phyloP scores from a whole-genome alignment of 1,284 basidiomycete species.

The Rhodotorula sp. region DNA sequence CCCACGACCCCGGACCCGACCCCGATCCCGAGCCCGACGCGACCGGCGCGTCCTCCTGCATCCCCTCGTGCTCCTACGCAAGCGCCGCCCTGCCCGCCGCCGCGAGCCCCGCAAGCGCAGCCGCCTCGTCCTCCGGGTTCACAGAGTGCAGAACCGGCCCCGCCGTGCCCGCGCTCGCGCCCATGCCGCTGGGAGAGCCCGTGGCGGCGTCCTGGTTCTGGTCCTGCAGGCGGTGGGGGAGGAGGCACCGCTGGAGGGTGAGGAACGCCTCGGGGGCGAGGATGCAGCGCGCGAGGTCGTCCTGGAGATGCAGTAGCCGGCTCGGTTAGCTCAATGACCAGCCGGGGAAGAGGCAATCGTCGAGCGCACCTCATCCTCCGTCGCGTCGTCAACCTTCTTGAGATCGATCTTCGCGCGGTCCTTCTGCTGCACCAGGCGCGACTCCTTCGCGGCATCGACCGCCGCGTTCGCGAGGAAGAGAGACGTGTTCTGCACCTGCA shows the following conservation, averaged over 20 bases:
- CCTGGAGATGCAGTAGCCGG: too few species aligned
- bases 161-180: neutral
- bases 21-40: neutral
- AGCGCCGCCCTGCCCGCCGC: conserved; percentile 1
- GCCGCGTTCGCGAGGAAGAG: conserved; percentile 21
- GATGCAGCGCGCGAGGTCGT: conserved; percentile 31
- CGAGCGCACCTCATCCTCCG: conserved; percentile 31
- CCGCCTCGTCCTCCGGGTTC: neutral
- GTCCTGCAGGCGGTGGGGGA: conserved; percentile 18
- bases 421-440: conserved; percentile 12
- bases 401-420: neutral
- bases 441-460: conserved; percentile 14
- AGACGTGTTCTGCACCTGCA: conserved; percentile 21
- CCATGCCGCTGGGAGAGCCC: neutral
- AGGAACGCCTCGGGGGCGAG: conserved; percentile 26
- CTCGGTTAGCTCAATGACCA: too few species aligned
- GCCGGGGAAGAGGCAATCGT: neutral
- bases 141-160: neutral
- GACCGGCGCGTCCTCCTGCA: neutral
- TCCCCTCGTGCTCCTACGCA: neutral
- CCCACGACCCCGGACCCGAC: neutral
- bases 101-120: conserved; percentile 2
- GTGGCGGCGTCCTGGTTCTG: too few species aligned
- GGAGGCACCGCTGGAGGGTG: conserved; percentile 26
- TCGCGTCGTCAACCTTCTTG: conserved; percentile 16